Evolutionary conservation across 2,329 filamentous ascomycete genomes (phyloP).

Genomic region (Lasiodiplodia sp.): DNA sequence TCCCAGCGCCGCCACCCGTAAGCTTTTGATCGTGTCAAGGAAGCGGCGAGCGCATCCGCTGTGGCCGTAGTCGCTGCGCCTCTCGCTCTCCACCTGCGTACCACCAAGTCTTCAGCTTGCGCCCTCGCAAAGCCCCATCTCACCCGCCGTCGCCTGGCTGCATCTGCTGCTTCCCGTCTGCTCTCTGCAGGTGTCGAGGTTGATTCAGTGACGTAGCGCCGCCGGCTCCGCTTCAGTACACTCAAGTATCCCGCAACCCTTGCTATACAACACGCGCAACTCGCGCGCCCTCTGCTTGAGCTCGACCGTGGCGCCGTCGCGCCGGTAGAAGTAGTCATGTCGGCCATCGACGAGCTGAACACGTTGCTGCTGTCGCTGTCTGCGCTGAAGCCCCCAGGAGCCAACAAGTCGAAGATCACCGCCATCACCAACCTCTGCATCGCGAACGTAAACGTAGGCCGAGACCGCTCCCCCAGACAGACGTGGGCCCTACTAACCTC

Average conservation of each 20-base stretch:
- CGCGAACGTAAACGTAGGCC: constrained; percentile 40
- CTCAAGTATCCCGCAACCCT: constrained; percentile 25
- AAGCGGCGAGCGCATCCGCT: constrained; percentile 18
- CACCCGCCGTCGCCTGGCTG: constrained; percentile 16
- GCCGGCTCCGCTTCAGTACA: constrained; percentile 17
- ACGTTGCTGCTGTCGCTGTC: constrained; percentile 90
- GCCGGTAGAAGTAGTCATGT: constrained; percentile 51
- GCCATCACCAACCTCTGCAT: constrained; percentile 88
- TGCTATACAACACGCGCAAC: constrained; percentile 15
- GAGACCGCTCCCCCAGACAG: constrained; percentile 61
- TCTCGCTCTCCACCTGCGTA: constrained; percentile 25
- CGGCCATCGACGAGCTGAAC: constrained; percentile 90
- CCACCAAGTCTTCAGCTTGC: constrained; percentile 28
- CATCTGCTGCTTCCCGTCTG: constrained; percentile 23
- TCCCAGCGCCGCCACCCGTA: constrained; percentile 21
- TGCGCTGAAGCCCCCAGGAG: constrained; percentile 87
- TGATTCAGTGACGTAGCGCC: constrained; percentile 30
- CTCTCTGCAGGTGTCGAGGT: constrained; percentile 26
- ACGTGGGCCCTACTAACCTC: constrained; percentile 58
- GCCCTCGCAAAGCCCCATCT: constrained; percentile 20
- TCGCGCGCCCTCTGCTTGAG: constrained; percentile 22
- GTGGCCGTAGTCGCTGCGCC: constrained; percentile 18
- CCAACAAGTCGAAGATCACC: constrained; percentile 90
- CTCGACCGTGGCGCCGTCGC: constrained; percentile 22
- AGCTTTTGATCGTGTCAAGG: constrained; percentile 27